Evolutionary conservation across 495 filamentous ascomycete species (phyloP).

Genomic region (Lasiosphaeria hispida): DNA sequence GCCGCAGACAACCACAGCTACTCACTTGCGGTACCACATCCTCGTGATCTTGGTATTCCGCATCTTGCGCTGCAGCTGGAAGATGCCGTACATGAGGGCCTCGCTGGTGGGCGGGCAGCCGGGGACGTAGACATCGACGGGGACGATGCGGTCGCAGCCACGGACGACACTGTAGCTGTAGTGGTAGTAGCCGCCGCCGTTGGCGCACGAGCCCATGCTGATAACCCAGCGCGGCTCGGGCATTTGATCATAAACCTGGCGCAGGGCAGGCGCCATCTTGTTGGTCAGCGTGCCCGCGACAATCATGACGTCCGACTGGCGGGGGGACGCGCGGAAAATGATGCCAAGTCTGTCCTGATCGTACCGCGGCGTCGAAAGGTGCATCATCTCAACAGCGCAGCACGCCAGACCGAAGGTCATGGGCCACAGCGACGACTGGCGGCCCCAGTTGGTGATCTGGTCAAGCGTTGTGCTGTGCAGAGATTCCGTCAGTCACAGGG

Average conservation of each 20-base stretch:
- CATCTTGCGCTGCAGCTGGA: constrained; percentile 87
- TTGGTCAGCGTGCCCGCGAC: constrained; percentile 94
- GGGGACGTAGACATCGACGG: constrained; percentile 89
- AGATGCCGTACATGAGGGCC: constrained; percentile 84
- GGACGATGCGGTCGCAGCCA: constrained; percentile 86
- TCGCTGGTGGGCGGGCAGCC: constrained; percentile 89
- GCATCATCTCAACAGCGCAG: constrained; percentile 99
- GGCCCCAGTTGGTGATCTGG: constrained; percentile 90
- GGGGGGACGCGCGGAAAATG: constrained; percentile 93
- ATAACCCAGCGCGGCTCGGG: constrained; percentile 92
- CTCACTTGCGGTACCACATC: constrained; percentile 54
- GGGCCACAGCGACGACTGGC: constrained; percentile 91
- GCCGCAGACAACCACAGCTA: background rate
- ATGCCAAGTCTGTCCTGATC: constrained; percentile 95
- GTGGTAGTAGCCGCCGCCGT: constrained; percentile 92
- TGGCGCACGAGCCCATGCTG: constrained; percentile 87
- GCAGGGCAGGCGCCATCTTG: constrained; percentile 94
- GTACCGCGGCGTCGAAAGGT: constrained; percentile 91
- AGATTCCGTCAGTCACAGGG: constrained; percentile 6
- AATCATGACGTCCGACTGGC: constrained; percentile 97
- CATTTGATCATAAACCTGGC: constrained; percentile 98
- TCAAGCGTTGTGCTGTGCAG: constrained; percentile 77
- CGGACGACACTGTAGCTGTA: constrained; percentile 87
- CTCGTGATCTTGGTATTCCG: constrained; percentile 69
- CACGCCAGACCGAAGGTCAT: constrained; percentile 98